Base-by-base conservation (phyloP, 192 early-diverging fungal genomes). In the Coemansia asiatica region DNA sequence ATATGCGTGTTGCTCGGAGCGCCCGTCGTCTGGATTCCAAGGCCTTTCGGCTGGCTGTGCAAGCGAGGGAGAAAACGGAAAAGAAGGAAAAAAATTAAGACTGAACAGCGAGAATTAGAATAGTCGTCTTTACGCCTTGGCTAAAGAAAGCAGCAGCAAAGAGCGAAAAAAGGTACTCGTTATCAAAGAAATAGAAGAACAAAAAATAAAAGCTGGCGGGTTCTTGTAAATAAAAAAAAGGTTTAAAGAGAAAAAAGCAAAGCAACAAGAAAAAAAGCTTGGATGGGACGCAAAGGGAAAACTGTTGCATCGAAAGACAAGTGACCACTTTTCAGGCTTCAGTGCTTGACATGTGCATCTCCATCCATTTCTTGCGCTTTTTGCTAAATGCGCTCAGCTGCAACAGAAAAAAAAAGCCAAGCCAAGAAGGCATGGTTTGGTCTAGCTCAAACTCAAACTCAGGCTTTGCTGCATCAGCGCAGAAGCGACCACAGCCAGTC, bases 181-280 rank as follows among this genome's bases (percentile, higher is more conserved):
- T 26, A 25, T 21, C 23, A 51, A 21, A 51, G 40, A 44, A 44
- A 44, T 44, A 44, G 16, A 44, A 7, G 40, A 44, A 16, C 16
- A 25, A 22, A 51, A 12, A 51, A 12, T 23, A 51, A 51, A 51
- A 51, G 50, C 2, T 21, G 19, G 50, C 50, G 22, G 19, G 50
- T 51, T 25, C 25, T 51, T 51, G 50, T 51, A 51, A 51, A 51
- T 23, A 54, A 27, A 51, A 51, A 8, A 54, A 27, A 23, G 27
- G 13, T 54, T 12, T 25, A 18, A 54, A 27, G 23, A 8, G 23
- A 8, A 54, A 25, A 19, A 54, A 54, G 25, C 51, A n/a, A 27
- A 54, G 21, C 5, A 27, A 7, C 25, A 51, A 51, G 7, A 6
- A 27, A 54, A 27, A 54, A 54, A 54, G 51, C 25, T 54, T 54